Percentiles rank a stretch among this genome's conserved stretches.
Conservation (phyloP, 2,329 filamentous ascomycete species). For the Claviceps sp. region DNA sequence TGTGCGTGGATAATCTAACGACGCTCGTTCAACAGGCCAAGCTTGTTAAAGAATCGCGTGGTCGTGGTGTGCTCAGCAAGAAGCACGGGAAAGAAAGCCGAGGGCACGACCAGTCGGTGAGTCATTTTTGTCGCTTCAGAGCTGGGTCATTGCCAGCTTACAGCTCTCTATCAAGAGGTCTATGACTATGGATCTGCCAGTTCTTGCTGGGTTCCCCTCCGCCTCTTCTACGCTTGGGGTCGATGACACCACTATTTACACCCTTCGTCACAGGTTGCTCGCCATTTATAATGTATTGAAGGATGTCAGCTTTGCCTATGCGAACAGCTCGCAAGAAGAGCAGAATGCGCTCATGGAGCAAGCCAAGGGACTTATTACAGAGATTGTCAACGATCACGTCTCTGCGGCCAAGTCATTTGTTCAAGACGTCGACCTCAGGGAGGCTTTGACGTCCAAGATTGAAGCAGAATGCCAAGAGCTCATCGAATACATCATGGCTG, state of each 20-base stretch:
- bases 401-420: conserved; percentile 54
- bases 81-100: conserved; percentile 85
- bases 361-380: conserved; percentile 63
- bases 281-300: conserved; percentile 46
- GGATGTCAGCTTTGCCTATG: conserved; percentile 30
- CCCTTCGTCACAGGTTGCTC: conserved; percentile 30
- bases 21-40: conserved; percentile 16
- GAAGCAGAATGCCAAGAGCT: conserved; percentile 70
- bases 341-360: conserved; percentile 43
- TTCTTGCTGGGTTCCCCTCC: not conserved
- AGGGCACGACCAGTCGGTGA: conserved; percentile 90
- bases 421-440: conserved; percentile 39
- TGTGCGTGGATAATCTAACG: not conserved
- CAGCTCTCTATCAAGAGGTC: too few species aligned
- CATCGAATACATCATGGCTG: conserved; percentile 55
- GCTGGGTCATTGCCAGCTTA: not conserved
- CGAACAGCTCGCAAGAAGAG: conserved; percentile 37
- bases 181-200: too few species aligned
- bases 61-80: conserved; percentile 92
- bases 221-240: too few species aligned
- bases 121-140: conserved; percentile 21
- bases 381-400: conserved; percentile 73
- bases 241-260: not conserved
- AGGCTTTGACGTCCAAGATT: conserved; percentile 51
- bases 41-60: conserved; percentile 56